Percentiles rank a stretch among this genome's conserved stretches.
These are phyloP conservation scores for Coemansia sp. DNA, from an alignment of 192 early-diverging fungal genomes.

Conservation along the genomic window DNA sequence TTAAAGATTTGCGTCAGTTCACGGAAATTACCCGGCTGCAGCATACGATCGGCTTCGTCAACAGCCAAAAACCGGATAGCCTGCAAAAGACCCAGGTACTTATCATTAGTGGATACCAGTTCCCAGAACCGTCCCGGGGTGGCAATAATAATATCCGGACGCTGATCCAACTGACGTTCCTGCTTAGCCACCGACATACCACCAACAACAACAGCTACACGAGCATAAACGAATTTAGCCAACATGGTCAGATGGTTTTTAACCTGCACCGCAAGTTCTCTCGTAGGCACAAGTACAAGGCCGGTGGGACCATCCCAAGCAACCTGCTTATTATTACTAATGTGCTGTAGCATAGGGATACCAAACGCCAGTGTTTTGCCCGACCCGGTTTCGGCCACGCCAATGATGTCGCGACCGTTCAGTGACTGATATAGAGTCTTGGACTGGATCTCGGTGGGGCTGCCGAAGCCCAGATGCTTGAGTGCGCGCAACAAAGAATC, in stretches of 20 bases:
- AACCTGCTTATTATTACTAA: slow-evolving; percentile 55
- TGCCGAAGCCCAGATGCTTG: slow-evolving; percentile 65
- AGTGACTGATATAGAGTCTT: slow-evolving; percentile 70
- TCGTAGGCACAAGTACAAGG: slow-evolving; percentile 86
- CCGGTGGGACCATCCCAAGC: slow-evolving; percentile 47
- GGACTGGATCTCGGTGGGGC: slow-evolving; percentile 88
- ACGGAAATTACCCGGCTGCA: slow-evolving; percentile 75
- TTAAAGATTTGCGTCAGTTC: slow-evolving; percentile 69
- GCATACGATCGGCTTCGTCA: slow-evolving; percentile 85
- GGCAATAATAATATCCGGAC: slow-evolving; percentile 75
- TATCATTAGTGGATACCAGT: slow-evolving; percentile 60
- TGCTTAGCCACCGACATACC: slow-evolving; percentile 96
- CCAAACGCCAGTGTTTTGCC: slow-evolving; percentile 97
- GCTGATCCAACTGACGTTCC: slow-evolving; percentile 63
- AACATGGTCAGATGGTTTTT: slow-evolving; percentile 73
- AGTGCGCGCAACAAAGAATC: slow-evolving; percentile 65
- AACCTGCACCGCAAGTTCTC: slow-evolving; percentile 95
- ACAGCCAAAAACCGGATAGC: slow-evolving; percentile 70
- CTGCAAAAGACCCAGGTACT: slow-evolving; percentile 58
- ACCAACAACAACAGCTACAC: slow-evolving; percentile 80
- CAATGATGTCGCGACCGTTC: slow-evolving; percentile 81
- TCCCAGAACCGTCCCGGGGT: slow-evolving; percentile 82
- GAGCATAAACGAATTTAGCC: slow-evolving; percentile 49
- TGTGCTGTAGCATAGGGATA: slow-evolving; percentile 80
- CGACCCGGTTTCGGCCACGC: slow-evolving; percentile 92